Evolutionary conservation across 2,329 filamentous ascomycete genomes (phyloP).

Genomic region (Fusarium virguliforme): DNA sequence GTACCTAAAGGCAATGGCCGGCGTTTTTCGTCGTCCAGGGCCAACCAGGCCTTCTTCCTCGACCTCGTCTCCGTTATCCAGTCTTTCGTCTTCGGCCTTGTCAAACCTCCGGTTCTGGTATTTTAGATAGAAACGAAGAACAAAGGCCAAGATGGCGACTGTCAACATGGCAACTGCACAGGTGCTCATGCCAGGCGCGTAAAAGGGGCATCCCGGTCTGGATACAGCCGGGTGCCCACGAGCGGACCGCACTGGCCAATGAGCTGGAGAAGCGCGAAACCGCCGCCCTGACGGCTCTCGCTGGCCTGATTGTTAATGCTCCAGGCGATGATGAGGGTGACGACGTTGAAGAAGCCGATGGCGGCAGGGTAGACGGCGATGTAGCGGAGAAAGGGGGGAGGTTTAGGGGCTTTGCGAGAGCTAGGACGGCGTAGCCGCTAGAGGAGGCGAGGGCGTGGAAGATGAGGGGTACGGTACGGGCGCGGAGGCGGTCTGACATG

Average conservation of each 20-base stretch:
- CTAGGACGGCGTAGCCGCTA: conserved; percentile 72
- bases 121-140: conserved; percentile 69
- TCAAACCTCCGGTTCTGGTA: conserved; percentile 67
- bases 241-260: conserved; percentile 86
- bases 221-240: conserved; percentile 78
- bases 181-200: conserved; percentile 73
- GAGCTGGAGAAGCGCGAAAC: conserved; percentile 85
- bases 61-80: conserved; percentile 45
- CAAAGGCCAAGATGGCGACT: conserved; percentile 70
- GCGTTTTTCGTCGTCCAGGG: conserved; percentile 44
- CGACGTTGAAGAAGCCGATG: conserved; percentile 86
- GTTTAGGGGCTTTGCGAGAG: conserved; percentile 67
- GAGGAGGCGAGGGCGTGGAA: conserved; percentile 78
- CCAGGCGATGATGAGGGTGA: conserved; percentile 90
- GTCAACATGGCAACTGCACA: conserved; percentile 75
- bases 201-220: conserved; percentile 72
- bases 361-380: conserved; percentile 84
- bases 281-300: conserved; percentile 79
- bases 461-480: conserved; percentile 78
- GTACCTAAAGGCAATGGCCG: conserved; percentile 60
- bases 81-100: conserved; percentile 50
- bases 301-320: conserved; percentile 87
- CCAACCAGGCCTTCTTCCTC: conserved; percentile 62
- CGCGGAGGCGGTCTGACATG: conserved; percentile 77
- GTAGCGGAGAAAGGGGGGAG: conserved; percentile 74